These are phyloP conservation scores for Aspergillus unguis DNA, from an alignment of 2,329 filamentous ascomycete species.

Conservation along the genomic window DNA sequence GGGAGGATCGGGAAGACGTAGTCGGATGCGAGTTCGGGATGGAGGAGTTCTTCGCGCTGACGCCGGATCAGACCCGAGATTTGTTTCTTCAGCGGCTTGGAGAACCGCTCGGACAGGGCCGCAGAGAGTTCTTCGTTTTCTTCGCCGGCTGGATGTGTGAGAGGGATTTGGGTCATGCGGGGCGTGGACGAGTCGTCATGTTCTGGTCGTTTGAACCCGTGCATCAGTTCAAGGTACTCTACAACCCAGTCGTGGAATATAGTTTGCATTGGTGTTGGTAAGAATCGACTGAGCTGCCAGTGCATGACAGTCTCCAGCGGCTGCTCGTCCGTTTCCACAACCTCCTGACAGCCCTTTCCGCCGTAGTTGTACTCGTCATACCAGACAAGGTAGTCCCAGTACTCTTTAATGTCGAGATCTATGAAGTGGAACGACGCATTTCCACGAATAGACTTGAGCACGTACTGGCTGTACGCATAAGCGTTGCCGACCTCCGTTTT, in stretches of 20 bases:
- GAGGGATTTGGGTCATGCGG: slow-evolving; percentile 59
- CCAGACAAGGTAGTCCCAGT: slow-evolving; percentile 99
- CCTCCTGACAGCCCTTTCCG: slow-evolving; percentile 82
- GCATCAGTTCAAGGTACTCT: slow-evolving; percentile 94
- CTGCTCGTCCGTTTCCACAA: slow-evolving; percentile 73
- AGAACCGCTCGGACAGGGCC: slow-evolving; percentile 76
- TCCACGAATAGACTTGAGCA: slow-evolving; percentile 92
- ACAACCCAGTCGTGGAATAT: slow-evolving; percentile 90
- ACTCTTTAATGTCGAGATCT: slow-evolving; percentile 95
- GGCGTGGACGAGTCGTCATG: slow-evolving; percentile 57
- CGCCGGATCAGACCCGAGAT: slow-evolving; percentile 76
- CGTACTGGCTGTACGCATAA: slow-evolving; percentile 94
- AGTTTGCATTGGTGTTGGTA: slow-evolving; percentile 75
- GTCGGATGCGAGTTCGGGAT: slow-evolving; percentile 81
- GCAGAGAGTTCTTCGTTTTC: slow-evolving; percentile 59
- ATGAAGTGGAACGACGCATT: slow-evolving; percentile 97
- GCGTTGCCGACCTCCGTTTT: slow-evolving; percentile 97
- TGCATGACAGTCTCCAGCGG: slow-evolving; percentile 90
- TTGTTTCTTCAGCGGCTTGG: slow-evolving; percentile 85
- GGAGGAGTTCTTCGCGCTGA: slow-evolving; percentile 83
- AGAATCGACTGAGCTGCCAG: slow-evolving; percentile 92
- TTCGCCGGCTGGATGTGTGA: slow-evolving; percentile 56
- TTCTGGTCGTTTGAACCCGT: slow-evolving; percentile 72
- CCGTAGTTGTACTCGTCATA: slow-evolving; percentile 99
- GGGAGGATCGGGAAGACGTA: slow-evolving; percentile 79